phyloP scores from a whole-genome alignment of 768 basidiomycete species.

The Dictyophora rubrovolvata region DNA sequence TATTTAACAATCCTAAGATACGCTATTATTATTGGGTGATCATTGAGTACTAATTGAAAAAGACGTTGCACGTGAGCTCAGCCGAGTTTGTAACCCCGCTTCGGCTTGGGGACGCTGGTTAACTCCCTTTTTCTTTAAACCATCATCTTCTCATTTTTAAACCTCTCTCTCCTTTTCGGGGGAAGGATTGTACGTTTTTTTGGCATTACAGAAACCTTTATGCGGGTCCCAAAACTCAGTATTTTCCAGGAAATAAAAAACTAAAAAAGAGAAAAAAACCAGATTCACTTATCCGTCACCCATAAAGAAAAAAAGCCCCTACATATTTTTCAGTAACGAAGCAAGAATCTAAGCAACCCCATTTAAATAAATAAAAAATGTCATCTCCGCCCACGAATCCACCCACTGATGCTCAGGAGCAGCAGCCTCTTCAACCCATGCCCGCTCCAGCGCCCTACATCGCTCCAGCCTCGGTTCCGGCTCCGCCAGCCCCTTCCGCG shows the following conservation, averaged over 20 bases:
- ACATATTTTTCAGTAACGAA: conserved; percentile 36
- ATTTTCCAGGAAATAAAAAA: conserved; percentile 7
- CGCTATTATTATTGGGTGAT: too few species aligned
- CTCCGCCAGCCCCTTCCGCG: conserved; percentile 66
- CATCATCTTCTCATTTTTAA: conserved; percentile 8
- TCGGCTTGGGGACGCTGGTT: background rate
- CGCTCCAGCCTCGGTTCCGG: conserved; percentile 34
- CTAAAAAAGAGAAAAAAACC: conserved; percentile 9
- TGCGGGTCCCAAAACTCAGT: background rate
- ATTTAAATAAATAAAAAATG: conserved; percentile 33
- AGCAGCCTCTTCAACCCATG: conserved; percentile 14
- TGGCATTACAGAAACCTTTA: background rate
- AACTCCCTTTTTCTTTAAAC: conserved; percentile 1
- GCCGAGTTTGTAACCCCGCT: conserved; percentile 3
- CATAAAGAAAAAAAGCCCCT: conserved; percentile 16
- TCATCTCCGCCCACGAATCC: conserved; percentile 19
- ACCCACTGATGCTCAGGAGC: conserved; percentile 25
- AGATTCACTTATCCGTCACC: conserved; percentile 10
- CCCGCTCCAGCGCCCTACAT: conserved; percentile 51
- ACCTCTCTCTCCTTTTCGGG: conserved; percentile 8
- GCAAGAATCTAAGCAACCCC: conserved; percentile 7
- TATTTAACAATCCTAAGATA: too few species aligned
- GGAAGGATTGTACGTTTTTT: conserved; percentile 8
- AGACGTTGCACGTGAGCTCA: background rate
- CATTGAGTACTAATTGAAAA: too few species aligned